Conservation (phyloP, 176 grass and related monocot genomes). For the Carex littledalei region DNA sequence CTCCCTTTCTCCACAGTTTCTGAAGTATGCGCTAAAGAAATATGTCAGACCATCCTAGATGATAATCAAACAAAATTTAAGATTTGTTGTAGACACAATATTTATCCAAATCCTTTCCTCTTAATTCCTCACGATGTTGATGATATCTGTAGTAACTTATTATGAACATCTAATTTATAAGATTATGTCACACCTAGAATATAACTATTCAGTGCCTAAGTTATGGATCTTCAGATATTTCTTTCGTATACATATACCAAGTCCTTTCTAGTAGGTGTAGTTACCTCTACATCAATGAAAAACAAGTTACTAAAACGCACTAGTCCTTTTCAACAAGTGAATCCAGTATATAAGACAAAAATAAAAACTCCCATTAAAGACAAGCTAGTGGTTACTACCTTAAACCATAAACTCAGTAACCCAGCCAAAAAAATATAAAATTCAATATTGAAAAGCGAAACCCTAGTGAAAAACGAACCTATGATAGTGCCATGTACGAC, state of each 20-base stretch:
- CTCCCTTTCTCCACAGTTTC: not conserved
- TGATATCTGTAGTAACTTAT: not conserved
- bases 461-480: conserved; percentile 36
- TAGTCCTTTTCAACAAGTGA: not conserved
- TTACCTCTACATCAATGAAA: not conserved
- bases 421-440: not conserved
- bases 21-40: not conserved
- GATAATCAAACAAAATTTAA: not conserved
- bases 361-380: not conserved
- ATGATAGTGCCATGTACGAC: conserved; percentile 90
- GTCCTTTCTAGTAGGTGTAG: not conserved
- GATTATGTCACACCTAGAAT: not conserved
- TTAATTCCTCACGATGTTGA: not conserved
- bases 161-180: not conserved
- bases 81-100: not conserved
- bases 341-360: not conserved
- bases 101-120: not conserved
- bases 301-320: not conserved
- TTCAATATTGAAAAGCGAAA: not conserved
- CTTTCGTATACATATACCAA: not conserved
- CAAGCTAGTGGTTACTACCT: not conserved
- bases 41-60: not conserved
- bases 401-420: not conserved
- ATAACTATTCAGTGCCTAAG: not conserved
- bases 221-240: not conserved